phyloP scores from a whole-genome alignment of 1,139 yeast species.

The Kodamaea sp. region DNA sequence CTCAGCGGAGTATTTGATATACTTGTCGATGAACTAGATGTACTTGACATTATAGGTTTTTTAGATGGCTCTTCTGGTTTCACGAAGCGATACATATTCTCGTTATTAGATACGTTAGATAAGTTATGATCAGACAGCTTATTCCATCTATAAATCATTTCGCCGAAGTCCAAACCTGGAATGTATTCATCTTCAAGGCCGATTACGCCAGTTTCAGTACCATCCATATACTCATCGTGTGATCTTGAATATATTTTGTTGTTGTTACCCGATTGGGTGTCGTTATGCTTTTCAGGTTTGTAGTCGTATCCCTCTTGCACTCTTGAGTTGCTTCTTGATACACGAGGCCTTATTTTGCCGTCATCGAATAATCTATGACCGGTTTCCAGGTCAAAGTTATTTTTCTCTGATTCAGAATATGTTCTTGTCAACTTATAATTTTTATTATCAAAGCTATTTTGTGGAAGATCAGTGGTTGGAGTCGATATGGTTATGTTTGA shows the following conservation, averaged over 20 bases:
- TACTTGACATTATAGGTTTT: conserved; percentile 4
- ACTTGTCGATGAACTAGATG: conserved; percentile 15
- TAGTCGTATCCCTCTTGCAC: not conserved
- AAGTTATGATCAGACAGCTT: conserved; percentile 18
- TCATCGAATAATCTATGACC: conserved; percentile 51
- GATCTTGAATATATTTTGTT: conserved; percentile 30
- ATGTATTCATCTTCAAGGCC: conserved; percentile 73
- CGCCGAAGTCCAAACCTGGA: conserved; percentile 58
- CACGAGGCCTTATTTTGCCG: conserved; percentile 40
- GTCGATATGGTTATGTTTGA: conserved; percentile 1
- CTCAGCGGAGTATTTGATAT: conserved; percentile 26
- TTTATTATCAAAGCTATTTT: conserved; percentile 5
- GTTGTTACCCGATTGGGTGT: conserved; percentile 1
- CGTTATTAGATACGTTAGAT: conserved; percentile 4
- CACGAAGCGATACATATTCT: conserved; percentile 2
- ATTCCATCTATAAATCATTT: conserved; percentile 40
- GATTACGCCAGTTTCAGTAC: conserved; percentile 10
- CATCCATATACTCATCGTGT: conserved; percentile 24
- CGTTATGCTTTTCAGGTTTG: no score
- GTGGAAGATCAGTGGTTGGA: conserved; percentile 3
- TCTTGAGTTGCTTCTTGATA: conserved; percentile 2
- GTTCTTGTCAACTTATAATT: conserved; percentile 39
- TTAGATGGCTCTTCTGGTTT: conserved; percentile 1
- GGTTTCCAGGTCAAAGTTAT: conserved; percentile 48
- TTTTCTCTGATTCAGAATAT: conserved; percentile 54